These are phyloP conservation scores for Paramecium octaurelia DNA, from an alignment of 73 alveolate genomes.

Conservation along the genomic window DNA sequence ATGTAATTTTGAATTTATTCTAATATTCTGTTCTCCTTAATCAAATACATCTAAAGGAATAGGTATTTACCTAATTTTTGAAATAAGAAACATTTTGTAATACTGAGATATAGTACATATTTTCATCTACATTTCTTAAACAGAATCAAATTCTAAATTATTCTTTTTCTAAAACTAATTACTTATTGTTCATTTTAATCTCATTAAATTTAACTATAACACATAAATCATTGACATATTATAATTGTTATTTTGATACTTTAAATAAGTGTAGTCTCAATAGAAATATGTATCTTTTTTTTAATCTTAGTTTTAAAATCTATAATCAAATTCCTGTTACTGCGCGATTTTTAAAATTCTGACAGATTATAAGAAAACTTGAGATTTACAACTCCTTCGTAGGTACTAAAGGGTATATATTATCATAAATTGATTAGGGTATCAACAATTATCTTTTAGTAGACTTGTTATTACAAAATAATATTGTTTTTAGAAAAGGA, in stretches of 20 bases:
- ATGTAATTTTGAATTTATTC: background rate
- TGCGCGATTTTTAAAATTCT: background rate
- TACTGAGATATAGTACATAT: background rate
- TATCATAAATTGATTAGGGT: background rate
- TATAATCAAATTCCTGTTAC: background rate
- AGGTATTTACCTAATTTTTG: background rate
- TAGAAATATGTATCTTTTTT: background rate
- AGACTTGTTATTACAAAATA: too few relatives aligned
- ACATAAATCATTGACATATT: background rate
- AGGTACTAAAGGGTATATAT: background rate
- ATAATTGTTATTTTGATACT: background rate
- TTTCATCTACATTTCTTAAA: background rate
- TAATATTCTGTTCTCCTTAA: background rate
- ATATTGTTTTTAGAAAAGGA: background rate
- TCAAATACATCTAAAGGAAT: background rate
- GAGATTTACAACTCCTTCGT: background rate
- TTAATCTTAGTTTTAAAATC: background rate
- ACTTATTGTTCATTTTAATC: background rate
- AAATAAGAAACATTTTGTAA: background rate
- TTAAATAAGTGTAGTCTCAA: background rate
- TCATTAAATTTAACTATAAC: too few relatives aligned
- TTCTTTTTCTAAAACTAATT: background rate
- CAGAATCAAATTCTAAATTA: background rate
- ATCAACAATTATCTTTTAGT: background rate
- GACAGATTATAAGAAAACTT: background rate